Conservation (phyloP, 768 basidiomycete genomes). For the Collybia nuda region DNA sequence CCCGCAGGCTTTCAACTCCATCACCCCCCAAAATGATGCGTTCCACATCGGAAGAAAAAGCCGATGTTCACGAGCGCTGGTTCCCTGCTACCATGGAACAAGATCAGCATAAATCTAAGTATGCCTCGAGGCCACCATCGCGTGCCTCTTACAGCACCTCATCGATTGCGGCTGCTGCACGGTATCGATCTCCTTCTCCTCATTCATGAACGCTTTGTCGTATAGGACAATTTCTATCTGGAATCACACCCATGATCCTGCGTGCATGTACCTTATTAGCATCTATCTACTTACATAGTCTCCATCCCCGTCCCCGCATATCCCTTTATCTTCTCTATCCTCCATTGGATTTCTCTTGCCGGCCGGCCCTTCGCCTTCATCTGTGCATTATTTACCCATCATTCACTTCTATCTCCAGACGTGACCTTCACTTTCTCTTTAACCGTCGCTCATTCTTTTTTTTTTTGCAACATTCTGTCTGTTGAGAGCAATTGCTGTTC, state of each 20-base stretch:
- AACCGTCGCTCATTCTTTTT: slow-evolving; percentile 25
- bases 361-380: too few relatives aligned
- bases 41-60: slow-evolving; percentile 68
- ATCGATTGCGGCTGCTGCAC: slow-evolving; percentile 13
- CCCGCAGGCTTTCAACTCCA: slow-evolving; percentile 49
- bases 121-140: slow-evolving; percentile 24
- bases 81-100: slow-evolving; percentile 46
- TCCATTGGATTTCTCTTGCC: slow-evolving; percentile 9
- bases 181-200: slow-evolving; percentile 18
- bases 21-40: slow-evolving; percentile 60
- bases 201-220: slow-evolving; percentile 14
- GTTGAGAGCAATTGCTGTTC: slow-evolving; percentile 19
- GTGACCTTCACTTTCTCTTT: slow-evolving; percentile 20
- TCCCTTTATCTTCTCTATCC: slow-evolving; percentile 2
- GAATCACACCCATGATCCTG: slow-evolving; percentile 9
- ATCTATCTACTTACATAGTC: slow-evolving; percentile 13
- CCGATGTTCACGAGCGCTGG: slow-evolving; percentile 62
- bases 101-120: slow-evolving; percentile 11
- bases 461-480: slow-evolving; percentile 16
- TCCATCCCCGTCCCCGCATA: slow-evolving; percentile 18
- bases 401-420: slow-evolving; percentile 10
- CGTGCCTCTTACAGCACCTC: slow-evolving; percentile 21
- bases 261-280: slow-evolving; percentile 32
- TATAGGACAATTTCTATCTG: slow-evolving; percentile 13
- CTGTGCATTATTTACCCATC: slow-evolving; percentile 34